These are phyloP conservation scores for Leptographium flavum DNA, from an alignment of 2,329 filamentous ascomycete species.

Conservation along the genomic window DNA sequence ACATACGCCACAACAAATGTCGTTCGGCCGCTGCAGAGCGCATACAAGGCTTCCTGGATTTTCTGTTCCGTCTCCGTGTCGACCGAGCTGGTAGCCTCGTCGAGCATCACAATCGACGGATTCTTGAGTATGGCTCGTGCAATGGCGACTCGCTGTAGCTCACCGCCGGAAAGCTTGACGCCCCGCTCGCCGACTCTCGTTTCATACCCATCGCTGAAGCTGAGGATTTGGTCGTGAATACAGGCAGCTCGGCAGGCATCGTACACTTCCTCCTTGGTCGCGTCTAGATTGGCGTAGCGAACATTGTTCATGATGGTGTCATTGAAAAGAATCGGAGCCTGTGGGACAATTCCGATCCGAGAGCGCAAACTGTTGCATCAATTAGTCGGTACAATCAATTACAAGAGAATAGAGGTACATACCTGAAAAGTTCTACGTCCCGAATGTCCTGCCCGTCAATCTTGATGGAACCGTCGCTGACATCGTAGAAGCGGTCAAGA, in stretches of 20 bases:
- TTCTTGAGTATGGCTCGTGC: conserved; percentile 59
- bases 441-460: conserved; percentile 44
- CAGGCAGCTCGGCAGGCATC: conserved; percentile 40
- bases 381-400: background rate
- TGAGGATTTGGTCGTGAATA: conserved; percentile 43
- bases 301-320: conserved; percentile 46
- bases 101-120: conserved; percentile 61
- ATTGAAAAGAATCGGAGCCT: conserved; percentile 41
- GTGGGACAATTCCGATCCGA: conserved; percentile 41
- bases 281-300: conserved; percentile 38
- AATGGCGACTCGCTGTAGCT: conserved; percentile 53
- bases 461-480: conserved; percentile 33
- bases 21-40: conserved; percentile 45
- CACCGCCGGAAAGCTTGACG: conserved; percentile 50
- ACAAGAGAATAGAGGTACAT: background rate
- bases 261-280: conserved; percentile 39
- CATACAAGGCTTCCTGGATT: conserved; percentile 47
- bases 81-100: conserved; percentile 68
- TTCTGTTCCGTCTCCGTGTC: conserved; percentile 55
- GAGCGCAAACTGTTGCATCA: conserved; percentile 25
- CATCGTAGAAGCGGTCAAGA: conserved; percentile 45
- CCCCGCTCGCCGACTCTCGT: conserved; percentile 37
- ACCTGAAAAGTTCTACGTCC: conserved; percentile 36
- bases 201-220: conserved; percentile 36
- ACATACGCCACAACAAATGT: conserved; percentile 52